Evolutionary conservation across 495 filamentous ascomycete genomes (phyloP).

Genomic region (Penicillium dipodomyicola): DNA sequence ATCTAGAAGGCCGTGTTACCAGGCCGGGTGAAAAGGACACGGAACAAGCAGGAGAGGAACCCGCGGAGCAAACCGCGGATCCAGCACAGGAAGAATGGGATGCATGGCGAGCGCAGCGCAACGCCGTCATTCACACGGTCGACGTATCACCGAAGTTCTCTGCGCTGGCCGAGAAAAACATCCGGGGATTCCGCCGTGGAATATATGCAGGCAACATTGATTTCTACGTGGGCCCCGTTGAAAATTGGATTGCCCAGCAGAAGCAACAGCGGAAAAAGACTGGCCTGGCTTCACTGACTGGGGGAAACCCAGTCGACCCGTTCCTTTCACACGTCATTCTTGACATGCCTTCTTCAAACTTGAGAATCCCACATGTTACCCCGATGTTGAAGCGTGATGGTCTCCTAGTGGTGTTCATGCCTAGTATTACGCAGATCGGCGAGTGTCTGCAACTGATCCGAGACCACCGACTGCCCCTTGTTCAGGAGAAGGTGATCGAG

Average conservation of each 20-base stretch:
- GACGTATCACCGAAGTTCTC: slow-evolving; percentile 61
- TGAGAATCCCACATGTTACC: slow-evolving; percentile 56
- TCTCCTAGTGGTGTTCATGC: slow-evolving; percentile 64
- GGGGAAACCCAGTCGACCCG: slow-evolving; percentile 32
- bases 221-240: slow-evolving; percentile 66
- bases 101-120: slow-evolving; percentile 50
- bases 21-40: slow-evolving; percentile 26
- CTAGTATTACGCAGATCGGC: slow-evolving; percentile 73
- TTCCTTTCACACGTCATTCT: slow-evolving; percentile 69
- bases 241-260: slow-evolving; percentile 58
- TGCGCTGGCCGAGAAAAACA: slow-evolving; percentile 55
- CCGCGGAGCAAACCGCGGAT: slow-evolving; percentile 7
- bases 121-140: slow-evolving; percentile 68
- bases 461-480: slow-evolving; percentile 49
- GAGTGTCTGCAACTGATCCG: slow-evolving; percentile 55
- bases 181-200: slow-evolving; percentile 64
- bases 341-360: slow-evolving; percentile 63
- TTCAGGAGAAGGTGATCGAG: slow-evolving; percentile 63
- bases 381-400: slow-evolving; percentile 60
- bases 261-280: slow-evolving; percentile 33
- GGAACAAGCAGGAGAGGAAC: slow-evolving; percentile 4
- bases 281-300: slow-evolving; percentile 17
- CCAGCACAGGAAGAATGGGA: slow-evolving; percentile 35
- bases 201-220: slow-evolving; percentile 65
- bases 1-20: slow-evolving; percentile 29